Conservation (phyloP, 495 filamentous ascomycete species). For the Oidiodendron maius region DNA sequence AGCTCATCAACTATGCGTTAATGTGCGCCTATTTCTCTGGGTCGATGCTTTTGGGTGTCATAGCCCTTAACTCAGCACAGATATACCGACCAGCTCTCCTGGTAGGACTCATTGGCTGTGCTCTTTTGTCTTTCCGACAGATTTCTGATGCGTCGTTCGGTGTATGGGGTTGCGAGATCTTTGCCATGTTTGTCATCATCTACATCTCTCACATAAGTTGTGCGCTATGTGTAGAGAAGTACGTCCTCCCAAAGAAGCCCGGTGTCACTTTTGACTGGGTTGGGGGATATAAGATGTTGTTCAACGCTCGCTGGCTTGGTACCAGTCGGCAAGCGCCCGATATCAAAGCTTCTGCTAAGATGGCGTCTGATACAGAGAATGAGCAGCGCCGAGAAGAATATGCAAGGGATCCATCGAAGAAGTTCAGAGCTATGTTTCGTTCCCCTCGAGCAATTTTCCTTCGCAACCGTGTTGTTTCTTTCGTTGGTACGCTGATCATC, state of each 20-base stretch:
- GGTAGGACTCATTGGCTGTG: background rate
- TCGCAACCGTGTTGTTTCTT: background rate
- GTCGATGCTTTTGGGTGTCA: background rate
- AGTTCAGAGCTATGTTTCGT: background rate
- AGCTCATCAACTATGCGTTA: background rate
- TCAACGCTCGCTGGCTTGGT: slow-evolving; percentile 2
- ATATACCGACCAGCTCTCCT: background rate
- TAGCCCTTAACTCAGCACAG: slow-evolving; percentile 1
- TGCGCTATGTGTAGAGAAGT: slow-evolving; percentile 1
- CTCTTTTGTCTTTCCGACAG: background rate
- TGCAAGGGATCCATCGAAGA: too few species aligned
- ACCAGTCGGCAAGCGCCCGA: slow-evolving; percentile 1
- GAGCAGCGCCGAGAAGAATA: background rate
- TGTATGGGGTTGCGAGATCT: background rate
- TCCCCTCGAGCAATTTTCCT: background rate
- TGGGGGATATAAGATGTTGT: slow-evolving; percentile 1
- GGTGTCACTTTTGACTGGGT: background rate
- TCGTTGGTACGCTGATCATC: background rate
- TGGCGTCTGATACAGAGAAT: background rate
- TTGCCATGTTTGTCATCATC: slow-evolving; percentile 1
- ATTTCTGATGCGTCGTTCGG: background rate
- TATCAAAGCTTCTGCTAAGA: background rate
- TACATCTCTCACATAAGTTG: slow-evolving; percentile 5
- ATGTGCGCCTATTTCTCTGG: background rate
- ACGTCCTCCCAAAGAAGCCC: background rate